Conservation (phyloP, 768 basidiomycete species). For the Tremella mesenterica region DNA sequence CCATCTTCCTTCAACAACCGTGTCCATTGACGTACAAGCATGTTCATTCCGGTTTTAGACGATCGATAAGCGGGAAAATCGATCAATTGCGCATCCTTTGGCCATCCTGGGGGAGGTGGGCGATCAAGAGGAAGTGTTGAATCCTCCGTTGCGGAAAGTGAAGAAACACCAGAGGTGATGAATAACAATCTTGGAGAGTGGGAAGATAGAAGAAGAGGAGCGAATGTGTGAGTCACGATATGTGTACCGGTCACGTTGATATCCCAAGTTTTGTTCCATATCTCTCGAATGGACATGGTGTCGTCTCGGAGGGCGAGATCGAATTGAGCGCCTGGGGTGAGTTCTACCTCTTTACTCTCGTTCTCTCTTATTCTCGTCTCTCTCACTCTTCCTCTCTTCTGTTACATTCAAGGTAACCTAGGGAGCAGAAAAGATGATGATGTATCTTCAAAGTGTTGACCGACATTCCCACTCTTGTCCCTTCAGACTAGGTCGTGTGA, state of each 20-base stretch:
- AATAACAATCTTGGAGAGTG: slow-evolving; percentile 12
- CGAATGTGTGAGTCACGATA: slow-evolving; percentile 15
- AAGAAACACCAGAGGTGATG: slow-evolving; percentile 10
- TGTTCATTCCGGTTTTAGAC: slow-evolving; percentile 27
- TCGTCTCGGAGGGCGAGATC: neutral
- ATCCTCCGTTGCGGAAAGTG: neutral
- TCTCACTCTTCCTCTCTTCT: too few species aligned
- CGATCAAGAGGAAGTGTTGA: slow-evolving; percentile 3
- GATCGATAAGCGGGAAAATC: slow-evolving; percentile 11
- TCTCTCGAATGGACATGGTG: neutral
- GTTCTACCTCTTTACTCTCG: too few species aligned
- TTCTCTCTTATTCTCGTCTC: too few species aligned
- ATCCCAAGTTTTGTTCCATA: neutral
- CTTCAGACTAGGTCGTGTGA: too few species aligned
- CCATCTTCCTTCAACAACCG: slow-evolving; percentile 22
- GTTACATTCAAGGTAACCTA: too few species aligned
- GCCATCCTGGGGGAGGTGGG: slow-evolving; percentile 13
- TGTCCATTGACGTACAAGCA: slow-evolving; percentile 24
- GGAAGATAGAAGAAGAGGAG: slow-evolving; percentile 18
- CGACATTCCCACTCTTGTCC: too few species aligned
- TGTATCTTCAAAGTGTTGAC: too few species aligned
- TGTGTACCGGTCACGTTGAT: slow-evolving; percentile 15
- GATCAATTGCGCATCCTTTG: slow-evolving; percentile 1
- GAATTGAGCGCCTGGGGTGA: neutral
- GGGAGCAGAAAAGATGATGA: too few species aligned